phyloP scores from a whole-genome alignment of 2,329 filamentous ascomycete species.

The Fusarium agapanthi region DNA sequence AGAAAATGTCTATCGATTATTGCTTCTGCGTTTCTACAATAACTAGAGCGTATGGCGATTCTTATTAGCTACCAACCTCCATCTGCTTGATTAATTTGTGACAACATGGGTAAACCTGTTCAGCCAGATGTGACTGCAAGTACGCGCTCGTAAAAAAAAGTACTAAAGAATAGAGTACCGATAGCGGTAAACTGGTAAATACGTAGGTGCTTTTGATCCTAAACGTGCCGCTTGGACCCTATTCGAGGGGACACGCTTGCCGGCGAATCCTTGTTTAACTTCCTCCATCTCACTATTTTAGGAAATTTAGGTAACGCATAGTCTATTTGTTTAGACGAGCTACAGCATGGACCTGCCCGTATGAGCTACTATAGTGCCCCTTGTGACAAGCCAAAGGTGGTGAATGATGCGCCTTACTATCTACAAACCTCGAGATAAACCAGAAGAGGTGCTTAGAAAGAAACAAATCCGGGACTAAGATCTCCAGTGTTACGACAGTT shows the following conservation, averaged over 20 bases:
- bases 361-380: neutral
- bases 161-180: neutral
- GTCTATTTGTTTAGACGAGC: neutral
- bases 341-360: neutral
- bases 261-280: neutral
- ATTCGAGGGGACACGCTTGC: neutral
- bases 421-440: neutral
- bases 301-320: neutral
- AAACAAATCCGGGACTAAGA: no score
- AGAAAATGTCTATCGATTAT: neutral
- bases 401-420: neutral
- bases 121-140: neutral
- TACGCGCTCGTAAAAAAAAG: no score
- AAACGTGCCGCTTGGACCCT: neutral
- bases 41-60: neutral
- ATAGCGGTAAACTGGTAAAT: neutral
- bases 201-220: neutral
- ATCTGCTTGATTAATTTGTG: neutral
- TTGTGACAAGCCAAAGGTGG: neutral
- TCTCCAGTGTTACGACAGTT: no score
- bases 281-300: neutral
- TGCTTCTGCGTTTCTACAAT: no score
- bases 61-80: neutral
- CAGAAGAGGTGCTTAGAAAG: neutral
- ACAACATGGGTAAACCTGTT: neutral